Base-by-base conservation (phyloP, 108 stramenopile genomes). In the Conticribra guillardii region DNA sequence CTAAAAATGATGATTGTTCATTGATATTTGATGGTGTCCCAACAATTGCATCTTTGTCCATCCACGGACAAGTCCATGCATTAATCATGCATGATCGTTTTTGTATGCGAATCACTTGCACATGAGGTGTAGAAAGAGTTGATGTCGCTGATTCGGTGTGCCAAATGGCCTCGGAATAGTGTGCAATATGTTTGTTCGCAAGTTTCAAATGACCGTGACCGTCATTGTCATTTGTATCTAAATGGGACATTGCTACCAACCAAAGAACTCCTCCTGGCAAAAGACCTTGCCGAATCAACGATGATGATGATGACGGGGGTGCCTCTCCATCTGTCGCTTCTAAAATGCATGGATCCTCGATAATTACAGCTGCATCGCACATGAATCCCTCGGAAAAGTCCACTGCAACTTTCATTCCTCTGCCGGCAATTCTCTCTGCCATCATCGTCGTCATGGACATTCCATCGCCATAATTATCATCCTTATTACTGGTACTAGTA, bases 1-100 rank as follows among this genome's bases (percentile, higher is more conserved):
- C n/a, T n/a, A n/a, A n/a, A n/a, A n/a, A n/a, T n/a, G n/a, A n/a
- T n/a, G n/a, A n/a, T n/a, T n/a, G n/a, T n/a, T n/a, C n/a, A n/a
- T n/a, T n/a, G n/a, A n/a, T n/a, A n/a, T n/a, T n/a, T n/a, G n/a
- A n/a, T n/a, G n/a, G n/a, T n/a, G n/a, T n/a, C n/a, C n/a, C n/a
- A n/a, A n/a, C n/a, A n/a, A n/a, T 27, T 3, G 67, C 37, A 11
- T 44, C 24, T 29, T 74, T 74, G 21, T 79, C 73, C 73, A 74
- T 74, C 79, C 79, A 79, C 0, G 73, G 67, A 57, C 79, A 79
- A 2, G 64, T 51, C 69, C 69, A 70, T 26, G 57, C 23, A 44
- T 78, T 78, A 24, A 78, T 60, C 15, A 59, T 31, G 45, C 76
- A 78, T 23, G 63, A 23, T 26, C 69, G 47, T 34, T 78, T 78